A percentile compares a stretch with the other conserved stretches of the same genome.
phyloP scores from a whole-genome alignment of 352 stramenopile species.

The Globisporangium lucens region DNA sequence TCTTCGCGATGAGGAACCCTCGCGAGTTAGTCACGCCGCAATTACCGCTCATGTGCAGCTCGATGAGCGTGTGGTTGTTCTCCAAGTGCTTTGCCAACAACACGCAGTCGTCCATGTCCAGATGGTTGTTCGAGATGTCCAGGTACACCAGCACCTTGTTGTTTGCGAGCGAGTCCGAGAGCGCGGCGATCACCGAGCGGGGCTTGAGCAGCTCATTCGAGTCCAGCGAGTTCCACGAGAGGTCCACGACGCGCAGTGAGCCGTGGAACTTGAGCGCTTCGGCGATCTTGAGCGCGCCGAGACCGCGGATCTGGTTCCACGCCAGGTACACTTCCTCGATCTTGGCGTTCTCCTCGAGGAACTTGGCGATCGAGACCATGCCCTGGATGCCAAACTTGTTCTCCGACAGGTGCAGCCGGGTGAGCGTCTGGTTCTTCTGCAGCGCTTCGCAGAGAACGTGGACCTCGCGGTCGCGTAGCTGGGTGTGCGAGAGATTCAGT shows the following conservation, averaged over 20 bases:
- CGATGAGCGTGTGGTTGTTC: constrained; percentile 69
- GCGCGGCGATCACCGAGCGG: constrained; percentile 45
- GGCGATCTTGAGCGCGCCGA: constrained; percentile 66
- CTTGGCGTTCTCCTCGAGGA: constrained; percentile 70
- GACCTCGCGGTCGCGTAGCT: constrained; percentile 57
- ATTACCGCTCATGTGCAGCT: constrained; percentile 77
- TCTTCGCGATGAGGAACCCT: constrained; percentile 62
- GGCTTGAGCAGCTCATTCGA: constrained; percentile 45
- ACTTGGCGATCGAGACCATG: constrained; percentile 62
- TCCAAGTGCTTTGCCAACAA: constrained; percentile 62
- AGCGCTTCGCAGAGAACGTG: constrained; percentile 72
- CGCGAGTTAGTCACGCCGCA: constrained; percentile 59
- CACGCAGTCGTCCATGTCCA: constrained; percentile 59
- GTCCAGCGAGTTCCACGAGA: constrained; percentile 77
- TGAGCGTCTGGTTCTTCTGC: constrained; percentile 64
- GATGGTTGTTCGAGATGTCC: constrained; percentile 68
- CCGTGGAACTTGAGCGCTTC: constrained; percentile 73
- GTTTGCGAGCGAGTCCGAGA: constrained; percentile 64
- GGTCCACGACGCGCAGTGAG: constrained; percentile 60
- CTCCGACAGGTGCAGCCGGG: constrained; percentile 65
- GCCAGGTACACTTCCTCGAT: constrained; percentile 77
- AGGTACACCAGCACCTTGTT: constrained; percentile 75
- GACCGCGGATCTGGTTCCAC: constrained; percentile 71
- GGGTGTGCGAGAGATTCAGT: constrained; percentile 68
- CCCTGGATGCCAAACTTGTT: constrained; percentile 62